These are phyloP conservation scores for Ganoderma multipileum DNA, from an alignment of 1,284 basidiomycete species.

Conservation along the genomic window DNA sequence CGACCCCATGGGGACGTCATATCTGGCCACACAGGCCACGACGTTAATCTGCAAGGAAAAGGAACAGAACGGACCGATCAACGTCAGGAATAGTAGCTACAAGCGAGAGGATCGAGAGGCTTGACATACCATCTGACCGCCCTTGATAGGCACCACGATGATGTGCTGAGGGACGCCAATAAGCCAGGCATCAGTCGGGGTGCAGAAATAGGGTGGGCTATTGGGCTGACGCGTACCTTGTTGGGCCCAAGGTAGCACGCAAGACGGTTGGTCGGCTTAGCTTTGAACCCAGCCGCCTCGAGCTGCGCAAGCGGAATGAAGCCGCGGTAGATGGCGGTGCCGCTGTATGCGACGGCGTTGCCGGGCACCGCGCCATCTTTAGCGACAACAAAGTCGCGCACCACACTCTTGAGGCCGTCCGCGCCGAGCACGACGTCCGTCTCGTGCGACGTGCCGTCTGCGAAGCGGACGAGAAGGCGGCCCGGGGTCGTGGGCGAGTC, in stretches of 20 bases:
- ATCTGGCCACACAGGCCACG: slow-evolving; percentile 56
- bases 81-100: no score
- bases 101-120: no score
- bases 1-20: slow-evolving; percentile 44
- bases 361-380: slow-evolving; percentile 23
- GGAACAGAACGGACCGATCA: no score
- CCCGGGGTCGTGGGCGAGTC: slow-evolving; percentile 32
- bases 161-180: slow-evolving; percentile 50
- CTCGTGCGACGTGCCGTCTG: slow-evolving; percentile 53
- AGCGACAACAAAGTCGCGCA: slow-evolving; percentile 47
- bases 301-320: not conserved
- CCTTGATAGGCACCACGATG: slow-evolving; percentile 61
- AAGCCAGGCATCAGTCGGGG: not conserved
- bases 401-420: slow-evolving; percentile 49
- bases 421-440: slow-evolving; percentile 64
- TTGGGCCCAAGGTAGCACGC: slow-evolving; percentile 50
- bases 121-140: slow-evolving; percentile 46
- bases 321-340: slow-evolving; percentile 47
- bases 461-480: slow-evolving; percentile 47
- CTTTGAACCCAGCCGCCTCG: slow-evolving; percentile 47
- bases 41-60: slow-evolving; percentile 53
- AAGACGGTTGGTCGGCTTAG: slow-evolving; percentile 43
- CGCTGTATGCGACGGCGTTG: slow-evolving; percentile 48
- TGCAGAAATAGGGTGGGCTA: not conserved
- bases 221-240: slow-evolving; percentile 37